Conservation (phyloP, 2,329 filamentous ascomycete genomes). For the Diaporthe ilicicola region DNA sequence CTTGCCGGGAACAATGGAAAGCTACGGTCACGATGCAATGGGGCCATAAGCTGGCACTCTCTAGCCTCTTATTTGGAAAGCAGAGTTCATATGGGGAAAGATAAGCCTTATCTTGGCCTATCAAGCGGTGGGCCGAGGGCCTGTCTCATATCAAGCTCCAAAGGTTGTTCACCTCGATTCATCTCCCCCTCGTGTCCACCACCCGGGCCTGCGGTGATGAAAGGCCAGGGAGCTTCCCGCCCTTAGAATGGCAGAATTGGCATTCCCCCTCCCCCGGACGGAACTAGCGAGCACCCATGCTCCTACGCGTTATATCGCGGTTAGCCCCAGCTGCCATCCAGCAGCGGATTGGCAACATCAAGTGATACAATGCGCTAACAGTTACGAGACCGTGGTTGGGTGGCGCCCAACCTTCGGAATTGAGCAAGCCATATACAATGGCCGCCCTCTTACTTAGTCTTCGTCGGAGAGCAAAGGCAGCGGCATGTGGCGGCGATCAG, state of each 20-base stretch:
- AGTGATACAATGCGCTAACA: background rate
- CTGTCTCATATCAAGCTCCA: background rate
- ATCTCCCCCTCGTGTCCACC: background rate
- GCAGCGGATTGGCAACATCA: background rate
- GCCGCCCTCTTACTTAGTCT: background rate
- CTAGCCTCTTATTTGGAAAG: background rate
- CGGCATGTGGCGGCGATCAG: background rate
- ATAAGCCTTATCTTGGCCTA: slow-evolving; percentile 32
- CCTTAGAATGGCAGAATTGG: background rate
- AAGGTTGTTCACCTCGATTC: background rate
- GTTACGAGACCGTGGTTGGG: background rate
- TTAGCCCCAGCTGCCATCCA: background rate
- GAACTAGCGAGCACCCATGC: background rate
- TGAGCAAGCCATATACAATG: background rate
- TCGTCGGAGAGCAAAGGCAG: background rate
- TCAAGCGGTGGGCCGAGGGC: slow-evolving; percentile 7
- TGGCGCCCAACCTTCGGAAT: background rate
- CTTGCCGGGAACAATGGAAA: background rate
- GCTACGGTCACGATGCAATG: background rate
- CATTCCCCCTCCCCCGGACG: no score
- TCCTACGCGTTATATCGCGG: background rate
- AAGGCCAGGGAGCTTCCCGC: background rate
- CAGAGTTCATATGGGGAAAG: background rate
- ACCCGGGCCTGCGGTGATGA: background rate
- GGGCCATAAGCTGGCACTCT: background rate